Conservation (phyloP, 2,329 filamentous ascomycete genomes). For the Macroventuria anomochaeta region DNA sequence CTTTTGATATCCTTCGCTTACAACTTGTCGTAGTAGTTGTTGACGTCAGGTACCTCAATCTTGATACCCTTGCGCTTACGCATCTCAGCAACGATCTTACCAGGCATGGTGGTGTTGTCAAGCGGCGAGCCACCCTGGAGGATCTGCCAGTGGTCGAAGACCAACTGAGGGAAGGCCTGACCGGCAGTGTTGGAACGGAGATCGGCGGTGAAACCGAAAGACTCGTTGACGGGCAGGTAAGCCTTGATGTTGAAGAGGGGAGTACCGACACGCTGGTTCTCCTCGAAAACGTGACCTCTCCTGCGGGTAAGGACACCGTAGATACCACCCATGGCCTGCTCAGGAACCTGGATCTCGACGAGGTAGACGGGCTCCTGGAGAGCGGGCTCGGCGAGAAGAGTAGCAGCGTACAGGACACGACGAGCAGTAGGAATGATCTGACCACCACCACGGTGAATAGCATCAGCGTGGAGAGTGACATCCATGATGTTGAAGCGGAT, state of each 20-base stretch:
- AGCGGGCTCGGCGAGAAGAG: constrained; percentile 88
- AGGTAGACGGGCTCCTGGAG: constrained; percentile 98
- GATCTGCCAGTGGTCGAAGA: constrained; percentile 99
- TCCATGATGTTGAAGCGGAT: constrained; percentile 99
- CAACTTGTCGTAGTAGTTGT: constrained; percentile 99
- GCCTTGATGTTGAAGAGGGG: constrained; percentile 99
- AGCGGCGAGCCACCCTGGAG: constrained; percentile 92
- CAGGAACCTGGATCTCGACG: constrained; percentile 98
- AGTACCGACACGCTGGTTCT: constrained; percentile 98
- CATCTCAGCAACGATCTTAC: constrained; percentile 83
- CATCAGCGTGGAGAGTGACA: constrained; percentile 99
- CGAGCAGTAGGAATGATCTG: constrained; percentile 98
- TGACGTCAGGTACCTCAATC: constrained; percentile 87
- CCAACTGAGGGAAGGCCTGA: constrained; percentile 98
- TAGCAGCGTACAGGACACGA: constrained; percentile 94
- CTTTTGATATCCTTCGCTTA: constrained; percentile 63
- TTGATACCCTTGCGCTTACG: constrained; percentile 99
- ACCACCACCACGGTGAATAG: constrained; percentile 99
- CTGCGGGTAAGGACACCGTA: constrained; percentile 98
- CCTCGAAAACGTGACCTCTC: constrained; percentile 98
- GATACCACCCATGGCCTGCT: constrained; percentile 99
- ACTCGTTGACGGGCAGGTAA: constrained; percentile 95
- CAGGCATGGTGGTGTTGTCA: constrained; percentile 81
- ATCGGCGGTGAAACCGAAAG: constrained; percentile 98
- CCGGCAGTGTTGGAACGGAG: constrained; percentile 91